Base-by-base conservation (phyloP, 2,329 filamentous ascomycete genomes). In the Penicillium sp. region DNA sequence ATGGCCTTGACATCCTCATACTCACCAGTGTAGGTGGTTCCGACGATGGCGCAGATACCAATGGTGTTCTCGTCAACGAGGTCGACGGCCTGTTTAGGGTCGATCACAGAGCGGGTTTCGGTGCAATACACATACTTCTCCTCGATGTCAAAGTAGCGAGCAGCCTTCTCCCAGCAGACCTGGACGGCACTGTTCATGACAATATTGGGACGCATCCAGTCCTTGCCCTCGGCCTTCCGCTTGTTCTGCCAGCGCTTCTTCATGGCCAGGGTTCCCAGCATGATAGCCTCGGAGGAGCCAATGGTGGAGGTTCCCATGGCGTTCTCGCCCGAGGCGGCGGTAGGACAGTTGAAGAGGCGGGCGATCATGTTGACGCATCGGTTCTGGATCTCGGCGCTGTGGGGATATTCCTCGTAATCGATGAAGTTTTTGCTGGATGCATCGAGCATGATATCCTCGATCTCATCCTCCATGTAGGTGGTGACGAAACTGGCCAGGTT, bases 381-480 rank as follows among this genome's bases (percentile, higher is more conserved):
- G 80, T 93, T 96, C 75, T 97, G 92, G 69, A 92, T 91, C 60
- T 91, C 88, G 47, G 88, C 88, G 0, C 86, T 86, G 68, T 90
- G 87, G 1, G 89, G 89, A 67, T 92, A 92, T 71, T 91, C 88
- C 69, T 92, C 89, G 70, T 91, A 92, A 69, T 92, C 89, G 74
- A 92, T 92, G 72, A 97, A 97, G 81, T 97, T 97, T 75, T 96
- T 97, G 71, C 89, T 85, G 71, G 97, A 91, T 46, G 89, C 85
- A 59, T 97, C 91, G 59, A 86, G 79, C 93, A 97, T 97, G 74
- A 97, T 89, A 75, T 95, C 91, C 77, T 97, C 92, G 17, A 88
- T 92, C 74, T 97, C 93, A 39, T 96, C 90, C 78, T 97, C 92
- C 91, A 96, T 97, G 78, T 95, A 97, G 1, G 93, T 97, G 1